phyloP scores from a whole-genome alignment of 1,284 basidiomycete species.

The Phylloboletellus chloephorus region DNA sequence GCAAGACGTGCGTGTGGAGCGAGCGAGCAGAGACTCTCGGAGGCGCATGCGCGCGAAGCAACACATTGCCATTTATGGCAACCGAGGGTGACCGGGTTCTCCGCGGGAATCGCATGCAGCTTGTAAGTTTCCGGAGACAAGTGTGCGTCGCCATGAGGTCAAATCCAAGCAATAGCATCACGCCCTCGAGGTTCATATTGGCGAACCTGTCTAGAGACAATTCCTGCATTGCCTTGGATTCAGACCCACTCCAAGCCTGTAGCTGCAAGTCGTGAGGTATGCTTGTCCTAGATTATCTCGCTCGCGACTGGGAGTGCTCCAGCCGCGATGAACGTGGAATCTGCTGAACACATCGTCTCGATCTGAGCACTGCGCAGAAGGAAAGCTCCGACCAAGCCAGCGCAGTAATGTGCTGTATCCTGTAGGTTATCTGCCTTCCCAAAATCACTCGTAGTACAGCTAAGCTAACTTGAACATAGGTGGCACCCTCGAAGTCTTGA shows the following conservation, averaged over 20 bases:
- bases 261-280: background rate
- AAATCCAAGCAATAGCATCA: too few relatives aligned
- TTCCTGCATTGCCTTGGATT: background rate
- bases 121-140: too few relatives aligned
- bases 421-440: slow-evolving; percentile 2
- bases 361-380: slow-evolving; percentile 4
- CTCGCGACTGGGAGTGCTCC: background rate
- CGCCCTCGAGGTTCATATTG: too few relatives aligned
- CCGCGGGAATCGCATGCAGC: too few relatives aligned
- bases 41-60: too few relatives aligned
- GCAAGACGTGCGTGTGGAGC: too few relatives aligned
- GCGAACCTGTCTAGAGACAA: background rate
- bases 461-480: too few relatives aligned
- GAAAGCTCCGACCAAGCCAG: slow-evolving; percentile 6
- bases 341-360: background rate
- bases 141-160: too few relatives aligned
- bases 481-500: background rate
- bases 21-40: too few relatives aligned
- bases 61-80: too few relatives aligned
- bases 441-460: background rate
- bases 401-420: too few relatives aligned
- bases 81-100: too few relatives aligned
- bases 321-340: background rate
- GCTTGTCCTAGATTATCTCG: background rate
- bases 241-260: background rate